Evolutionary conservation across 2,329 filamentous ascomycete genomes (phyloP).

Genomic region (Exophiala oligosperma): DNA sequence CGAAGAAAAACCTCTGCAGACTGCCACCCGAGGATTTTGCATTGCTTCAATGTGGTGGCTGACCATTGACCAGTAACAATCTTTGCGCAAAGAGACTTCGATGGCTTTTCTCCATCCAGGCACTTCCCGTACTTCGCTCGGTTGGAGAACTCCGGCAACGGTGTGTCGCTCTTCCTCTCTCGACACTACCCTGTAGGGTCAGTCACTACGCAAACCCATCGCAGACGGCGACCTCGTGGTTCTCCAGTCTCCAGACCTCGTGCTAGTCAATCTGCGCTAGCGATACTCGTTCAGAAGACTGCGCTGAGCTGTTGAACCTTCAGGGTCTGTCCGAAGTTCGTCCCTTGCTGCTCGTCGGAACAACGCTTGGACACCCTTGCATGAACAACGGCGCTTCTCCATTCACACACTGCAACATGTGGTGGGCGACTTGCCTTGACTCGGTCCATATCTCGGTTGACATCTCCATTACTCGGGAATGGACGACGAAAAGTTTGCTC

Average conservation of each 20-base stretch:
- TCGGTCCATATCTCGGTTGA: not conserved
- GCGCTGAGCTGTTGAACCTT: not conserved
- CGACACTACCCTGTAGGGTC: not conserved
- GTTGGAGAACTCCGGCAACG: no score
- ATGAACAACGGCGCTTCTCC: not conserved
- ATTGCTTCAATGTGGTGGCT: not conserved
- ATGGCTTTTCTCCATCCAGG: slow-evolving; percentile 10
- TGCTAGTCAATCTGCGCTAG: no score
- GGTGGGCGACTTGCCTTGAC: not conserved
- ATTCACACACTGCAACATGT: not conserved
- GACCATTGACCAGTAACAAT: slow-evolving; percentile 9
- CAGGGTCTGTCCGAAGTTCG: not conserved
- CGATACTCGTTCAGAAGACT: no score
- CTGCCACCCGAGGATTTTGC: not conserved
- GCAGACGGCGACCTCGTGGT: no score
- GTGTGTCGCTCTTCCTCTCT: no score
- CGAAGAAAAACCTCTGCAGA: not conserved
- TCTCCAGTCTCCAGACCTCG: no score
- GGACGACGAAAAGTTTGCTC: no score
- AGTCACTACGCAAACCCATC: not conserved
- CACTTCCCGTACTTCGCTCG: not conserved
- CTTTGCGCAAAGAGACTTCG: slow-evolving; percentile 7
- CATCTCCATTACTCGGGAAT: no score
- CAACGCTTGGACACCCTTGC: not conserved
- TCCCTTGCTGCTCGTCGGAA: not conserved